phyloP scores from a whole-genome alignment of 2,329 filamentous ascomycete species.

The Claviceps arundinis region DNA sequence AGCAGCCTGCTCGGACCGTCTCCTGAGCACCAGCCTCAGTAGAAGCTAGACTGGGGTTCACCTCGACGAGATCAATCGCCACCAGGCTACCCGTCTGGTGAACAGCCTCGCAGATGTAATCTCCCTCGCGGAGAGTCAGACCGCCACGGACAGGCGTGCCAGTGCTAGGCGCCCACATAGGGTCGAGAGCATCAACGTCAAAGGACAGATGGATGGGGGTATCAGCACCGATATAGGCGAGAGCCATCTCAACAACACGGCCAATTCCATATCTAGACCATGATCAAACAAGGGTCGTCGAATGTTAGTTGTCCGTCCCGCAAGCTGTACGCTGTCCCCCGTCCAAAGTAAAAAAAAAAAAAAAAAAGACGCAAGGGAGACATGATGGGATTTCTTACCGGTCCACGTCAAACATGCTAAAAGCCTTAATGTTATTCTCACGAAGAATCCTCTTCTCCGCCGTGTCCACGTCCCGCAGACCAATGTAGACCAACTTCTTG shows the following conservation, averaged over 20 bases:
- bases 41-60: constrained; percentile 59
- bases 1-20: constrained; percentile 83
- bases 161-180: constrained; percentile 90
- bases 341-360: too few relatives aligned
- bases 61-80: constrained; percentile 71
- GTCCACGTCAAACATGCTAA: constrained; percentile 98
- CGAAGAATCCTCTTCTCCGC: constrained; percentile 85
- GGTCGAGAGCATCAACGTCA: constrained; percentile 91
- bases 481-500: constrained; percentile 93
- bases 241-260: constrained; percentile 93
- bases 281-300: too few relatives aligned
- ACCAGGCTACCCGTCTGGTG: constrained; percentile 68
- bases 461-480: constrained; percentile 81
- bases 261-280: constrained; percentile 69
- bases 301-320: too few relatives aligned
- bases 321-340: too few relatives aligned
- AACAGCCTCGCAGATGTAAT: constrained; percentile 86
- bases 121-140: constrained; percentile 84
- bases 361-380: too few relatives aligned
- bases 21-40: constrained; percentile 58
- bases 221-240: constrained; percentile 85
- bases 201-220: constrained; percentile 96
- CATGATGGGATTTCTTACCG: constrained; percentile 34
- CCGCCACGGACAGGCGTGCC: constrained; percentile 91
- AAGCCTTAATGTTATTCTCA: constrained; percentile 85